Conservation (phyloP, 768 basidiomycete species). For the Paxillus involutus region DNA sequence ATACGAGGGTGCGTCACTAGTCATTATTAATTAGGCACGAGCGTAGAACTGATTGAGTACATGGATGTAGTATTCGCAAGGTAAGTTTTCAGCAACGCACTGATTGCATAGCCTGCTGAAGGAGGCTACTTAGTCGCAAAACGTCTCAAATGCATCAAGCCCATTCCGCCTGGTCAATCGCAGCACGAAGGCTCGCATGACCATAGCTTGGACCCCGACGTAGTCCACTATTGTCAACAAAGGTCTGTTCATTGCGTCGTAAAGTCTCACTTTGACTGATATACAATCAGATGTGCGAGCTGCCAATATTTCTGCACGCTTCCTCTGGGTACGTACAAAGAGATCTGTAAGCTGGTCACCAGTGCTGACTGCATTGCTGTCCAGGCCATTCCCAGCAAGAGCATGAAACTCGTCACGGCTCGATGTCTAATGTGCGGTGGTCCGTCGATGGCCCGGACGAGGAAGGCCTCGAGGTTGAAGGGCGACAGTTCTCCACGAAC, state of each 20-base stretch:
- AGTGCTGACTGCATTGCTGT: background rate
- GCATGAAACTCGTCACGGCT: slow-evolving; percentile 62
- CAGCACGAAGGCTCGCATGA: slow-evolving; percentile 47
- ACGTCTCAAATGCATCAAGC: slow-evolving; percentile 49
- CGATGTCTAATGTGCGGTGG: slow-evolving; percentile 59
- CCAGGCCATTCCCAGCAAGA: slow-evolving; percentile 56
- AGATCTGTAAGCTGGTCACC: background rate
- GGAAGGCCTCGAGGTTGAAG: slow-evolving; percentile 46
- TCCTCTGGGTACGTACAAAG: slow-evolving; percentile 40
- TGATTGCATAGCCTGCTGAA: background rate
- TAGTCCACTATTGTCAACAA: slow-evolving; percentile 54
- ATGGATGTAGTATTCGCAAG: slow-evolving; percentile 50
- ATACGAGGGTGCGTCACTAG: slow-evolving; percentile 48
- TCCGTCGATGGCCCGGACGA: slow-evolving; percentile 52
- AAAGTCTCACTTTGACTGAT: background rate
- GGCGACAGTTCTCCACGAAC: slow-evolving; percentile 48
- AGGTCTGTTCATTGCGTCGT: slow-evolving; percentile 29
- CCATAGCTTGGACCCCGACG: slow-evolving; percentile 42
- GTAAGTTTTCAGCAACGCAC: slow-evolving; percentile 22
- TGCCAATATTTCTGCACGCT: slow-evolving; percentile 62
- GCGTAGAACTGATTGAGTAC: background rate
- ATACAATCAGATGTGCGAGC: slow-evolving; percentile 41
- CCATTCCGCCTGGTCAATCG: slow-evolving; percentile 41
- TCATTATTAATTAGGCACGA: background rate
- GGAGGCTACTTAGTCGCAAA: slow-evolving; percentile 38